Base-by-base conservation (phyloP, 2,329 filamentous ascomycete genomes). In the Colletotrichum neosansevieriae region DNA sequence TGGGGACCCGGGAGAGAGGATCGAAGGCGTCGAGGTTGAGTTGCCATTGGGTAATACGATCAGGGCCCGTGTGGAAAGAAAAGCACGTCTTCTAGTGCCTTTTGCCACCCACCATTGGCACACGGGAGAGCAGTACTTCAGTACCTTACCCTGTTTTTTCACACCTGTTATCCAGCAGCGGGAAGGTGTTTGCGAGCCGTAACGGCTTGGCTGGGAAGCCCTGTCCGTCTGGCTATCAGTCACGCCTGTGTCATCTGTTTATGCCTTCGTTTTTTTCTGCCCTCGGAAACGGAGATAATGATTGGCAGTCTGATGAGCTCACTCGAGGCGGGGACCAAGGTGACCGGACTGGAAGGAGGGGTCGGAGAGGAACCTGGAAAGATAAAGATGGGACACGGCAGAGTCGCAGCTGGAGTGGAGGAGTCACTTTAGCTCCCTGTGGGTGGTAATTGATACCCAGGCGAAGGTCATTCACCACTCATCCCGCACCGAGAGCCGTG, bases 1-100 rank as follows among this genome's bases (percentile, higher is more conserved):
- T 60, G 54, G 59, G 57, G 69, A 69, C 69, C 69, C 69, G 60
- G 57, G 69, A 61, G 67, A 65, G 58, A 66, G 69, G 69, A 66
- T 65, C 65, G 60, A 66, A 50, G 69, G 69, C 66, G 69, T 44
- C 32, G 24, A 45, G 17, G 45, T n/a, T 38, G 63, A 13, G 19
- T 13, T 32, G 21, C 32, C 47, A 69, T 69, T 69, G 67, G 67
- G 17, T 13, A n/a, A n/a, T n/a, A 36, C 19, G 9, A 13, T 24
- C 40, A 45, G 64, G 51, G 58, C 42, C 32, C 38, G 63, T 17
- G 45, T 9, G n/a, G 29, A 9, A 29, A 29, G 29, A 29, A 29
- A 61, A 61, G 58, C 58, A 61, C 36, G 34, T 58, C 61, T 63
- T 34, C n/a, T n/a, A n/a, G n/a, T n/a, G n/a, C n/a, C n/a, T 34